phyloP scores from a whole-genome alignment of 129 eudicot genomes.

The Escallonia rubra region DNA sequence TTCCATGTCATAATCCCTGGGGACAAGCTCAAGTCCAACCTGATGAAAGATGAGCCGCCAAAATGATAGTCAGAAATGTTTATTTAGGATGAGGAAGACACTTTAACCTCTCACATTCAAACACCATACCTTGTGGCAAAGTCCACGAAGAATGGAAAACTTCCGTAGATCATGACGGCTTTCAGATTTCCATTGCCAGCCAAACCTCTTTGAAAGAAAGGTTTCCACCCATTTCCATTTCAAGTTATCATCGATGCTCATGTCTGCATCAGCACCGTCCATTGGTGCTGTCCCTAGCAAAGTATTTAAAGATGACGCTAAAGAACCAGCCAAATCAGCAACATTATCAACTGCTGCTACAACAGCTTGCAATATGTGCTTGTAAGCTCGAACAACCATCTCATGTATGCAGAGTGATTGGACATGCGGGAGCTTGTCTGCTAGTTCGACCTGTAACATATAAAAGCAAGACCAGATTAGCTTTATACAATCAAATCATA shows the following conservation, averaged over 20 bases:
- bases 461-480: slow-evolving; percentile 9
- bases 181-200: slow-evolving; percentile 74
- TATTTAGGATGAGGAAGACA: not conserved
- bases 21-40: slow-evolving; percentile 98
- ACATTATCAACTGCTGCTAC: slow-evolving; percentile 68
- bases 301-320: slow-evolving; percentile 81
- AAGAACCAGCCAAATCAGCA: slow-evolving; percentile 57
- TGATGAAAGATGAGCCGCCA: slow-evolving; percentile 14
- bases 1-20: slow-evolving; percentile 91
- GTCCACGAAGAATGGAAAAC: slow-evolving; percentile 92
- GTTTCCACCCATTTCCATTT: slow-evolving; percentile 86
- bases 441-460: slow-evolving; percentile 76
- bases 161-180: slow-evolving; percentile 61
- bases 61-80: no score
- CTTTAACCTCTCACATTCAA: no score
- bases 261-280: slow-evolving; percentile 27
- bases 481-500: not conserved
- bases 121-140: slow-evolving; percentile 79
- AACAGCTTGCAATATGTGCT: slow-evolving; percentile 89
- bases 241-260: slow-evolving; percentile 41
- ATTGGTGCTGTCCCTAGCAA: slow-evolving; percentile 64
- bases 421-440: slow-evolving; percentile 98
- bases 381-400: slow-evolving; percentile 96
- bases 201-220: slow-evolving; percentile 73
- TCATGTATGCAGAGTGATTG: slow-evolving; percentile 95